Base-by-base conservation (phyloP, 1,139 yeast genomes). In the Zygoascus hellenicus region DNA sequence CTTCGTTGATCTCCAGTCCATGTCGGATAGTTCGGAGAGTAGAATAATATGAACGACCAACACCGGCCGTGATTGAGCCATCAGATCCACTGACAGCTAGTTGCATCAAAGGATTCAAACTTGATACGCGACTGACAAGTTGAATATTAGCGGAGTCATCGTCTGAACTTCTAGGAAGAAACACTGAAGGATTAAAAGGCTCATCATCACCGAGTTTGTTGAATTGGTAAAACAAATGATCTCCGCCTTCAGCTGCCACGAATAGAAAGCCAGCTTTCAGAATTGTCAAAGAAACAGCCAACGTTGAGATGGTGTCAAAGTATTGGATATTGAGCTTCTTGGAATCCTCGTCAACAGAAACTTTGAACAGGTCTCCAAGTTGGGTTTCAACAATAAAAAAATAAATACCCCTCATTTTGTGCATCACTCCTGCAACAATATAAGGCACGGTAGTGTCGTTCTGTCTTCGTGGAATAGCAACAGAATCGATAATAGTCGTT, bases 251-350 rank as follows among this genome's bases (percentile, higher is more conserved):
- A 9, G 79, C 69, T 53, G 83, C 81, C 1, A 84, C 84, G 61
- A 78, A 85, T 40, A 92, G 59, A 56, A 80, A 84, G 0, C 97
- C 98, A 14, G 84, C 76, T 54, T 77, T 83, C 53, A 89, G 74
- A 43, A 90, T 78, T 45, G 75, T 70, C 13, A 90, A 58, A 10
- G 74, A 64, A 11, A 72, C 69, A 26, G 84, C 73, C 1, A 74
- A 64, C 7, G 26, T 22, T 0, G 89, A 83, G 19, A 87, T 74
- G 0, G 94, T 76, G 61, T 88, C 97, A 64, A 89, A 90, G 59
- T 83, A 88, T 11, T 73, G 68, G n/a, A 86, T 68, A 15, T 67
- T 59, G 26, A 75, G 51, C 2, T 58, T 58, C 11, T 58, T 56
- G 17, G 62, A 60, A 15, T 51, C 53, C 26, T 64, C 64, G 2